These are phyloP conservation scores for Quercus cerris DNA, from an alignment of 306 rosid genomes.

Conservation along the genomic window DNA sequence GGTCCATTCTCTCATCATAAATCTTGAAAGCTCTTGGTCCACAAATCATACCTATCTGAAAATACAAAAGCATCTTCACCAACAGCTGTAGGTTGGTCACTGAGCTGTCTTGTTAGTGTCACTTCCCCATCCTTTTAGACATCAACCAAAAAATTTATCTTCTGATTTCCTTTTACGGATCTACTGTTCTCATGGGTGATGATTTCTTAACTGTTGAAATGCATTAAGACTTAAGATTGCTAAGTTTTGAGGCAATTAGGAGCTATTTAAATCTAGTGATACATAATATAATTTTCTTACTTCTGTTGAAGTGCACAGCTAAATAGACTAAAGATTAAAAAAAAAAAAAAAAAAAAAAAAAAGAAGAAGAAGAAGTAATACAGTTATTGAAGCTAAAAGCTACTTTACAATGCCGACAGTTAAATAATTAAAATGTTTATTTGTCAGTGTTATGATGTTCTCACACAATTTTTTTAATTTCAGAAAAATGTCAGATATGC, in stretches of 20 bases:
- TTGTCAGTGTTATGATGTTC: neutral
- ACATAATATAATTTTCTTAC: neutral
- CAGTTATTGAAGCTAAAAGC: neutral
- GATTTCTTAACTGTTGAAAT: neutral
- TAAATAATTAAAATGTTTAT: neutral
- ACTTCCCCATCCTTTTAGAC: too few relatives aligned
- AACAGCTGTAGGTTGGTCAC: too few relatives aligned
- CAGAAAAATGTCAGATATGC: constrained; percentile 63
- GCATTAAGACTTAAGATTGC: neutral
- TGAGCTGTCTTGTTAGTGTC: too few relatives aligned
- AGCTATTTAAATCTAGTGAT: too few relatives aligned
- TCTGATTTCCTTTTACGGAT: neutral
- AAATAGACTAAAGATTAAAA: neutral
- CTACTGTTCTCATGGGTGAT: neutral
- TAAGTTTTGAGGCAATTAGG: neutral
- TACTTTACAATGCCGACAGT: neutral
- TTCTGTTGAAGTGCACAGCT: neutral
- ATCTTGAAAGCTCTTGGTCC: too few relatives aligned
- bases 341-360: too few relatives aligned
- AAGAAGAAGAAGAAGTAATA: too few relatives aligned
- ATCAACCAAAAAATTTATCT: too few relatives aligned
- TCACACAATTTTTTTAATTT: constrained; percentile 27
- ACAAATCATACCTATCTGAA: too few relatives aligned
- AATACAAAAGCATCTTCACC: too few relatives aligned
- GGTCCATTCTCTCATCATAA: too few relatives aligned